These are phyloP conservation scores for Leucosporidium scottii DNA, from an alignment of 768 basidiomycete species.

Conservation along the genomic window DNA sequence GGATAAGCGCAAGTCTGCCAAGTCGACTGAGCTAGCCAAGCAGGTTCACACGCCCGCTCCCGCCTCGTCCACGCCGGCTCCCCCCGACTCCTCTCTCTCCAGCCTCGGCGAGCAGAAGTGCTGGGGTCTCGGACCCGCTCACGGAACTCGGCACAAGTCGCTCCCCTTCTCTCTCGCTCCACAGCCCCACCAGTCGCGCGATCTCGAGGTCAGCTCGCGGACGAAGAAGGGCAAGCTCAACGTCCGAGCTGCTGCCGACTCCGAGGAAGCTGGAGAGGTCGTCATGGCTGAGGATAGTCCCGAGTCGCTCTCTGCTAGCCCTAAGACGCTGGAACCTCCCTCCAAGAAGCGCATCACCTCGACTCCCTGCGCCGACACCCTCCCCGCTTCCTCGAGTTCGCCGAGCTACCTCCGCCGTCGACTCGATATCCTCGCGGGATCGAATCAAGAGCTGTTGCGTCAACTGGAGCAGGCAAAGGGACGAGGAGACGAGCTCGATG, in stretches of 20 bases:
- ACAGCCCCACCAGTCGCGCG: constrained; percentile 49
- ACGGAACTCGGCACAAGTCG: no score
- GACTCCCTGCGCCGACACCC: neutral
- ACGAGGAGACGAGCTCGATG: neutral
- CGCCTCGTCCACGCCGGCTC: neutral
- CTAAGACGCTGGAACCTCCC: neutral
- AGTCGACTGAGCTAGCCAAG: neutral
- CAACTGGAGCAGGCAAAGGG: neutral
- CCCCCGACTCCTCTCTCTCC: neutral
- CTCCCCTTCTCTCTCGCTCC: no score
- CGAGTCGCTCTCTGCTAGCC: neutral
- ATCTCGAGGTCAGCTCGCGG: constrained; percentile 94
- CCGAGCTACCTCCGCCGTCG: neutral
- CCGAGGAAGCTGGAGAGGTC: constrained; percentile 93
- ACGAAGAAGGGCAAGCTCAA: constrained; percentile 89
- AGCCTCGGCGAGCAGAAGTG: neutral
- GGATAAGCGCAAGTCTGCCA: neutral
- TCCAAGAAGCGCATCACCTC: neutral
- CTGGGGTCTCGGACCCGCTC: no score
- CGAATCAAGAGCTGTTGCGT: neutral
- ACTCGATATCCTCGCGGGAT: no score
- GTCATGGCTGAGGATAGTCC: constrained; percentile 66
- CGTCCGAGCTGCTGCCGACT: constrained; percentile 95
- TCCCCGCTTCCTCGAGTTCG: neutral
- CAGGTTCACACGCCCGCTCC: neutral